A percentile compares a stretch with the other conserved stretches of the same genome.
These are phyloP conservation scores for Arxiozyma slooffiae DNA, from an alignment of 1,139 yeast genomes.

Conservation along the genomic window DNA sequence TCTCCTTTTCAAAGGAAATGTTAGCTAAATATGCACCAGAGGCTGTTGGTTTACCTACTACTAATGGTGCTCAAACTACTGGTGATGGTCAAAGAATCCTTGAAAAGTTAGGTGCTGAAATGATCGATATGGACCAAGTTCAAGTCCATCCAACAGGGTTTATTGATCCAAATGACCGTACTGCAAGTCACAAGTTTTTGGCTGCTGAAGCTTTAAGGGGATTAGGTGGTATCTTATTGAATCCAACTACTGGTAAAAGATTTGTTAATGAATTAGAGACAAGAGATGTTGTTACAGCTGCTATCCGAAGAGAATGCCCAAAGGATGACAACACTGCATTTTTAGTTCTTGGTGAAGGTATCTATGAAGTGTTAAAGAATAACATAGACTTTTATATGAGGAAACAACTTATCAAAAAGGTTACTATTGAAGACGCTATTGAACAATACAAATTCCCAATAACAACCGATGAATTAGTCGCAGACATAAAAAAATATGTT, in stretches of 20 bases:
- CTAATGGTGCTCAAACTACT: constrained; percentile 65
- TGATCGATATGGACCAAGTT: constrained; percentile 65
- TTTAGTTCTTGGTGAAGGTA: constrained; percentile 32
- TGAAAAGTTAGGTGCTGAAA: constrained; percentile 47
- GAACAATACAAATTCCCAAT: constrained; percentile 30
- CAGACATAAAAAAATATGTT: constrained; percentile 41
- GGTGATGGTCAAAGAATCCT: constrained; percentile 67
- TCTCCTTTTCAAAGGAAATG: constrained; percentile 36
- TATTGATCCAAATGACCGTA: constrained; percentile 50
- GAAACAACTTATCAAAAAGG: constrained; percentile 51
- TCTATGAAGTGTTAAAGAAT: constrained; percentile 31
- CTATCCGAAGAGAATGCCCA: constrained; percentile 27
- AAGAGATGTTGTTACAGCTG: constrained; percentile 58
- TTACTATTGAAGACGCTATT: constrained; percentile 42
- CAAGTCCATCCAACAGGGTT: constrained; percentile 82
- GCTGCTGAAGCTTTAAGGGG: constrained; percentile 78
- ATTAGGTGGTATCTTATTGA: constrained; percentile 62
- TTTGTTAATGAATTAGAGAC: constrained; percentile 66
- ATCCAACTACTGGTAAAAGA: constrained; percentile 47
- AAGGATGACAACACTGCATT: constrained; percentile 36
- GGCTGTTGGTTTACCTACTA: constrained; percentile 52
- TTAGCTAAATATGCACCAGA: constrained; percentile 59
- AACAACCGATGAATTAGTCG: constrained; percentile 36
- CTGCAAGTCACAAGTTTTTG: constrained; percentile 48
- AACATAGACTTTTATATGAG: constrained; percentile 59